Conservation (phyloP, 225 moss, liverwort and hornwort species). For the Climacium dendroides region DNA sequence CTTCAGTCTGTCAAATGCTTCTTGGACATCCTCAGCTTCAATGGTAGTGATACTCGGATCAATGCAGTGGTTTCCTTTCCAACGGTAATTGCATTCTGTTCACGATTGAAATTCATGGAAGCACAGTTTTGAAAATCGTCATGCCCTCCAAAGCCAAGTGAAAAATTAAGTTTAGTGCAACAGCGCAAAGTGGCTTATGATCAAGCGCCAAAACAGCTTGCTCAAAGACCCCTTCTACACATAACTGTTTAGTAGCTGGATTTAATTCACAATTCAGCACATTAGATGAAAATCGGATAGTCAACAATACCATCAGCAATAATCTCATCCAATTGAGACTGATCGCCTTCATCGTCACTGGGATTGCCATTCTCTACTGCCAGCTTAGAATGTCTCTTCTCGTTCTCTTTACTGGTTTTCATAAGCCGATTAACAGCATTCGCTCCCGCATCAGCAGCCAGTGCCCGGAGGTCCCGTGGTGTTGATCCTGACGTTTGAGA, state of each 20-base stretch:
- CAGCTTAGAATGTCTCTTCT: not conserved
- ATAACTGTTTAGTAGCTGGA: not conserved
- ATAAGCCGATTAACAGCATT: constrained; percentile 40
- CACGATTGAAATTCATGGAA: not conserved
- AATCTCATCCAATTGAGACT: not conserved
- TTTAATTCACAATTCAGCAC: not conserved
- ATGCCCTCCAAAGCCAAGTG: not conserved
- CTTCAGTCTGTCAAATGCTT: constrained; percentile 64
- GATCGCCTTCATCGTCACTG: not conserved
- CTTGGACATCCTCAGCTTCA: constrained; percentile 56
- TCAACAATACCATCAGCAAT: constrained; percentile 17
- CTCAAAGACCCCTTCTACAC: not conserved
- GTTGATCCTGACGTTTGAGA: constrained; percentile 88
- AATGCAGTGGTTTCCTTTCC: not conserved
- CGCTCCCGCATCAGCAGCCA: constrained; percentile 86
- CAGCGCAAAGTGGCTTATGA: not conserved
- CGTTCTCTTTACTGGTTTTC: constrained; percentile 11
- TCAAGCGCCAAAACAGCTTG: not conserved
- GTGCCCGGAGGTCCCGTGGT: constrained; percentile 71
- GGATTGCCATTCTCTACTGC: not conserved
- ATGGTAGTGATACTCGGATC: not conserved
- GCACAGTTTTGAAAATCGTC: not conserved
- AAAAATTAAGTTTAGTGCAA: not conserved
- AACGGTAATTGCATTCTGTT: not conserved
- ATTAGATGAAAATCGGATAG: not conserved